Evolutionary conservation across 805 yeast genomes (phyloP), one percentile per base, ranked within the genome.

Genomic region (Pichia exigua): DNA sequence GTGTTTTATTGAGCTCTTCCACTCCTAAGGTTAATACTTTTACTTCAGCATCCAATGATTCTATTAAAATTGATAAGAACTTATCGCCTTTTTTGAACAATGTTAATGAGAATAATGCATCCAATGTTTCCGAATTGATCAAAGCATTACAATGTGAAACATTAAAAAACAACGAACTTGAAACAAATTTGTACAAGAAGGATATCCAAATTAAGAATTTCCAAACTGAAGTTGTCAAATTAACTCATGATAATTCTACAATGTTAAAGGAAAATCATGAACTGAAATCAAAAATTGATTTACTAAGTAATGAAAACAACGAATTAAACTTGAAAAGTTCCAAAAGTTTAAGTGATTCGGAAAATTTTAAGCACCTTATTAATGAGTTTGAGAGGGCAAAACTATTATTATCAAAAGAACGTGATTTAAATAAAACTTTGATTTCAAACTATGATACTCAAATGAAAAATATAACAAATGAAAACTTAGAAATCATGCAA

Each of bases 1-100:
- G 39, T 7, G 11, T 35, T n/a, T 32, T 45, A 20, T 24, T 49
- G 4, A 49, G 44, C 41, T 22, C 52, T 2, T 49, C 52, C 11
- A 49, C 52, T 4, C 52, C 52, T 13, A 49, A 49, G 35, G 12
- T 42, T n/a, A 45, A 49, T 22, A 45, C 48, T 10, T 8, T 35
- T n/a, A 6, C n/a, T 35, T 35, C 39, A n/a, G 17, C 18, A 35
- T 35, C 39, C 3, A 35, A n/a, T 35, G 39, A 35, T 35, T 35
- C 30, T 1, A 26, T 43, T 21, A 8, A n/a, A 22, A 28, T 24
- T 18, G 43, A 45, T 18, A 22, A 24, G 20, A 24, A 45, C 2
- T n/a, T 41, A 15, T n/a, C 42, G 11, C 12, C 21, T 15, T 45
- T 30, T 20, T 27, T 40, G n/a, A 40, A 39, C 18, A 18, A 30